phyloP scores from a whole-genome alignment of 148 eudicot genomes.

The Amaranthus cruentus region DNA sequence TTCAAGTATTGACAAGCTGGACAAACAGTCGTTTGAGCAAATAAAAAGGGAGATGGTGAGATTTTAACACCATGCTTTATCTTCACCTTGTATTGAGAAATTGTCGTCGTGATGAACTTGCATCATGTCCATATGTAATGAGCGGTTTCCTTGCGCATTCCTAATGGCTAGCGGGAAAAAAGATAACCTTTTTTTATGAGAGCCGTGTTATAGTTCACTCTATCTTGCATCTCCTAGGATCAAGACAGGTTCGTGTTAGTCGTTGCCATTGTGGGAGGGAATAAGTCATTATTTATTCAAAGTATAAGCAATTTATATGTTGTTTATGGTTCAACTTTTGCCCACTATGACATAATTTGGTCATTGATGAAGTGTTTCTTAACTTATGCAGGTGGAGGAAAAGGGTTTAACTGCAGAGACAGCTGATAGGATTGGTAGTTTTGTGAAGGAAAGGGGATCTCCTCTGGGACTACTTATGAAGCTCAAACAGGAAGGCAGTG shows the following conservation, averaged over 20 bases:
- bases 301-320: not conserved
- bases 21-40: conserved; percentile 91
- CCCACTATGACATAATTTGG: conserved; percentile 2
- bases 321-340: not conserved
- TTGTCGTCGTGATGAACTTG: not conserved
- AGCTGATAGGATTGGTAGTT: conserved; percentile 75
- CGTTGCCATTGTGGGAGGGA: not conserved
- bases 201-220: not conserved
- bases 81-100: not conserved
- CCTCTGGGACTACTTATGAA: conserved; percentile 69
- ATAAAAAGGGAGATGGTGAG: conserved; percentile 84
- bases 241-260: not conserved
- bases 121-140: not conserved
- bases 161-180: too few species aligned
- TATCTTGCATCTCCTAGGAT: not conserved
- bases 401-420: conserved; percentile 73
- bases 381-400: conserved; percentile 64
- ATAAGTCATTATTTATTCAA: not conserved
- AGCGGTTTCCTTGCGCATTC: too few species aligned
- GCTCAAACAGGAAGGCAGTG: conserved; percentile 63
- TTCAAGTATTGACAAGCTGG: conserved; percentile 96
- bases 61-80: not conserved
- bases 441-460: conserved; percentile 70
- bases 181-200: not conserved
- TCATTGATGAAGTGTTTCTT: conserved; percentile 9